Conservation (phyloP, 768 basidiomycete species). For the Arthromyces matolae region DNA sequence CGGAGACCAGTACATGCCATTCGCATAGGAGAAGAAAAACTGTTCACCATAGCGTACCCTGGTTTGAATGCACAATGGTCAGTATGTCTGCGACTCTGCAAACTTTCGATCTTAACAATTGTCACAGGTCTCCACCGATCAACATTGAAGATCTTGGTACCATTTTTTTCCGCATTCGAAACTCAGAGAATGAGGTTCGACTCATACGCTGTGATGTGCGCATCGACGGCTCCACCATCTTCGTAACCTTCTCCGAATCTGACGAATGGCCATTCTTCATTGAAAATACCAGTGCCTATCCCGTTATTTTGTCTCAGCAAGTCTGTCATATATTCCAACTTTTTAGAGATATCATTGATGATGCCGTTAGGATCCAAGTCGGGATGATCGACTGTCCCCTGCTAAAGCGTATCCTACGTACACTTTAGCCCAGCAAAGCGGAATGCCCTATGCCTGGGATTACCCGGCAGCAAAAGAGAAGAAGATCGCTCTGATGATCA, state of each 20-base stretch:
- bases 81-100: background rate
- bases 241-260: slow-evolving; percentile 68
- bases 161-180: slow-evolving; percentile 67
- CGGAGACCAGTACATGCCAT: slow-evolving; percentile 65
- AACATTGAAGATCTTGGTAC: slow-evolving; percentile 89
- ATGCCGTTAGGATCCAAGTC: slow-evolving; percentile 38
- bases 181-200: slow-evolving; percentile 36
- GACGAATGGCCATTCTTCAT: slow-evolving; percentile 88
- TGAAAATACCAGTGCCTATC: slow-evolving; percentile 81
- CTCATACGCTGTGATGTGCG: slow-evolving; percentile 75
- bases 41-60: slow-evolving; percentile 83
- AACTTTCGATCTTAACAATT: background rate
- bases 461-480: slow-evolving; percentile 82
- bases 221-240: slow-evolving; percentile 85
- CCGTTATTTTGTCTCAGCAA: slow-evolving; percentile 68
- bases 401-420: slow-evolving; percentile 48
- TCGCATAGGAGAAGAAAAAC: slow-evolving; percentile 61
- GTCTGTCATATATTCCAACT: slow-evolving; percentile 42
- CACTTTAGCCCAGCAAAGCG: slow-evolving; percentile 51
- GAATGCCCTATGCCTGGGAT: slow-evolving; percentile 87
- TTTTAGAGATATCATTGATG: no score
- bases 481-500: slow-evolving; percentile 63
- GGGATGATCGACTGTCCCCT: slow-evolving; percentile 30
- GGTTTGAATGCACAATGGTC: slow-evolving; percentile 83
- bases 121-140: slow-evolving; percentile 84